A percentile compares a stretch with the other conserved stretches of the same genome.
Evolutionary conservation across 129 eudicot species (phyloP).

Genomic region (Logfia minima): DNA sequence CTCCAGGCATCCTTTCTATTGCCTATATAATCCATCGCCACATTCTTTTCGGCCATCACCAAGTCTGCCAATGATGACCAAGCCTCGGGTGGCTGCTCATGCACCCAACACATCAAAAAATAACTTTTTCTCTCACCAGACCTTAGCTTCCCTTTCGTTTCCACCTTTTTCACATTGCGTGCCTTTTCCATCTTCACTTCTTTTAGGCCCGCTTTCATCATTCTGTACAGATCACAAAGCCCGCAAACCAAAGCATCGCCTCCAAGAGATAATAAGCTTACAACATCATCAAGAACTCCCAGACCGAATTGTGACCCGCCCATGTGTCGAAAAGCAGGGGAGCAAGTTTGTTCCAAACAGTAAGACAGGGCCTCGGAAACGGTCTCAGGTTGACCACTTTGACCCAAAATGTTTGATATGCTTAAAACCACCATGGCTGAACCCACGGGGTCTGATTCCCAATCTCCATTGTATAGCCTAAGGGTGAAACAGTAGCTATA

Average conservation of each 20-base stretch:
- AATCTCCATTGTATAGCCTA: slow-evolving; percentile 85
- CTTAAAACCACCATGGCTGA: slow-evolving; percentile 51
- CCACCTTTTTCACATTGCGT: slow-evolving; percentile 31
- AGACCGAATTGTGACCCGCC: slow-evolving; percentile 76
- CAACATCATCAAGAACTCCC: slow-evolving; percentile 60
- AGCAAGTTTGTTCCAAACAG: slow-evolving; percentile 85
- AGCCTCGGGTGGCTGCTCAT: slow-evolving; percentile 60
- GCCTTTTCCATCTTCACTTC: slow-evolving; percentile 59
- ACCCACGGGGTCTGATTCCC: slow-evolving; percentile 73
- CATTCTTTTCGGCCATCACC: slow-evolving; percentile 59
- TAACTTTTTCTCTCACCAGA: slow-evolving; percentile 64
- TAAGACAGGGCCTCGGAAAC: slow-evolving; percentile 53
- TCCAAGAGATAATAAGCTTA: slow-evolving; percentile 48
- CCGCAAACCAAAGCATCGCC: slow-evolving; percentile 61
- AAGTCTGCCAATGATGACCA: slow-evolving; percentile 61
- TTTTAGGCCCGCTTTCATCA: slow-evolving; percentile 48
- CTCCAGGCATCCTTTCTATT: slow-evolving; percentile 24
- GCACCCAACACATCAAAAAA: slow-evolving; percentile 90
- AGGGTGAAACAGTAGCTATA: slow-evolving; percentile 89
- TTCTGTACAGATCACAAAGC: slow-evolving; percentile 64
- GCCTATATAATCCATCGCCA: slow-evolving; percentile 40
- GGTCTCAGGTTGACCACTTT: slow-evolving; percentile 68
- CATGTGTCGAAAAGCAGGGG: slow-evolving; percentile 62
- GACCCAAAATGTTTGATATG: slow-evolving; percentile 68
- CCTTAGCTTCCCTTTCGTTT: slow-evolving; percentile 54